Base-by-base conservation (phyloP, 176 grass and related monocot genomes). In the Oryza glumipatula region DNA sequence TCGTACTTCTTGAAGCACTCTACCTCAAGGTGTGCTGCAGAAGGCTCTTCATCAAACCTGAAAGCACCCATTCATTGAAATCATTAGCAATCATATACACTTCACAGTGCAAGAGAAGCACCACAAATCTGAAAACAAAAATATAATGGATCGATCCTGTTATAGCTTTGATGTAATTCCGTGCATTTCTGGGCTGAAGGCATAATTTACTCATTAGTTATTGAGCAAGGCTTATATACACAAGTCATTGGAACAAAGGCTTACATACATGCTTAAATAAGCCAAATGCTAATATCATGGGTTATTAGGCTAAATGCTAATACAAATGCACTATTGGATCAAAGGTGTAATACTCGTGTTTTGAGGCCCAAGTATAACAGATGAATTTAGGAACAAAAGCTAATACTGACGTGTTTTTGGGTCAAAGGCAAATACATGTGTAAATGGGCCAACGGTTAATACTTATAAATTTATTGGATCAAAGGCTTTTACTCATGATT, bases 1-100 rank as follows among this genome's bases (percentile, higher is more conserved):
- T 88, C 83, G 71, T 98, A 95, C 75, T 94, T 98, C 66, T 88
- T 95, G 47, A 95, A 98, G 81, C 91, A 95, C 58, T 95, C 91
- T 65, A 22, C 87, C 88, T 98, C 96, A 60, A 98, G 91, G 77
- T 93, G 86, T 6, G 73, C 56, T n/a, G 89, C 96, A 78, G 87
- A 92, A 74, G 78, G 79, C 58, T 90, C 80, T 4, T 68, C 67
- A 1, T 85, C 47, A 45, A 85, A 83, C 30, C 96, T 98, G 78
- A 73, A 85, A 89, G 65, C 32, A 56, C 17, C n/a, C 74, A 11
- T 74, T 36, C 58, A 22, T 6, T 1, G 0, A 84, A 68, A 65
- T 13, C 44, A 52, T 58, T 15, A 58, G 16, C 2, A 52, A 52
- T 52, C 49, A 52, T 46, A 63, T 23, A 49, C 43, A 39, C 51